Conservation (phyloP, 2,329 filamentous ascomycete species). For the Daldinia eschscholtzii region DNA sequence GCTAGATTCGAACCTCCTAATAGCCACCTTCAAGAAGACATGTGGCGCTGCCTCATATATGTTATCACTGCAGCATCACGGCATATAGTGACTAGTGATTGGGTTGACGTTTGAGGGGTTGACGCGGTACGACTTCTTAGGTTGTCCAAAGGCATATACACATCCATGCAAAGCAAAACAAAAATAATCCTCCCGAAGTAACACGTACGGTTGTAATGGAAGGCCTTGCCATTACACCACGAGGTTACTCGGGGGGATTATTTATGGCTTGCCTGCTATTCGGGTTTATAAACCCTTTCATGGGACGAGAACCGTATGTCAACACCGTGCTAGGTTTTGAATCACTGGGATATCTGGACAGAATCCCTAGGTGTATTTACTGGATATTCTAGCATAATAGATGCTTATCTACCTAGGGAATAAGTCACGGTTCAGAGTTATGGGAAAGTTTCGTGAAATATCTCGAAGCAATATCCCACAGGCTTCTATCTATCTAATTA, state of each 20-base stretch:
- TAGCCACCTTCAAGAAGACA: neutral
- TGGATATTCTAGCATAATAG: too few relatives aligned
- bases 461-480: too few relatives aligned
- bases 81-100: neutral
- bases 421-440: neutral
- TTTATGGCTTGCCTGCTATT: neutral
- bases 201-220: neutral
- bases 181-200: constrained; percentile 2
- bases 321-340: neutral
- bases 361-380: neutral
- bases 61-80: neutral
- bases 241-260: neutral
- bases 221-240: constrained; percentile 4
- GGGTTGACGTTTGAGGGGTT: constrained; percentile 1
- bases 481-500: too few relatives aligned
- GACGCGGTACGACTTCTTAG: neutral
- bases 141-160: neutral
- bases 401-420: neutral
- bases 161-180: neutral
- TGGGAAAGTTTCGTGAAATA: neutral
- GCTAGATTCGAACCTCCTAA: neutral
- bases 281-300: neutral
- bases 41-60: constrained; percentile 1
- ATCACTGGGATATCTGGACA: neutral
- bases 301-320: neutral